These are phyloP conservation scores for Stagonosporopsis vannaccii DNA, from an alignment of 2,329 filamentous ascomycete species.

Conservation along the genomic window DNA sequence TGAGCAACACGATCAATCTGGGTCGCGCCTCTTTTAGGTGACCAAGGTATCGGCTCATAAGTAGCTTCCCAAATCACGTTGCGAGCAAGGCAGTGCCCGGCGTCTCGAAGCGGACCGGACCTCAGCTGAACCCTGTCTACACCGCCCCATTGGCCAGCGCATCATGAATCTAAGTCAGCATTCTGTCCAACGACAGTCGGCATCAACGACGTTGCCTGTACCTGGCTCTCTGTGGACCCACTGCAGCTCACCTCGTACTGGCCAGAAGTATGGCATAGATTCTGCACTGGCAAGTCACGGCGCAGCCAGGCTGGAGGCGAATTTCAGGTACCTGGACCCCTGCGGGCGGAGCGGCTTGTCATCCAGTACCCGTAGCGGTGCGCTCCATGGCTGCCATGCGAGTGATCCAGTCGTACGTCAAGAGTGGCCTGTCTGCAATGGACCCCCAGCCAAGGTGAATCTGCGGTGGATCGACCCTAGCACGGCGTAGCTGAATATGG, in stretches of 20 bases:
- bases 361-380: slow-evolving; percentile 39
- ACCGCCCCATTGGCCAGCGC: slow-evolving; percentile 32
- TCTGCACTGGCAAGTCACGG: slow-evolving; percentile 38
- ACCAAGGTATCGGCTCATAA: slow-evolving; percentile 34
- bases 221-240: slow-evolving; percentile 32
- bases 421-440: slow-evolving; percentile 24
- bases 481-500: slow-evolving; percentile 34
- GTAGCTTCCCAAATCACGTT: slow-evolving; percentile 35
- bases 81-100: slow-evolving; percentile 25
- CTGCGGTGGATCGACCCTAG: slow-evolving; percentile 9
- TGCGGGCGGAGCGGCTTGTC: slow-evolving; percentile 33
- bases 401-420: slow-evolving; percentile 37
- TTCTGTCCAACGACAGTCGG: slow-evolving; percentile 38
- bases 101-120: slow-evolving; percentile 26
- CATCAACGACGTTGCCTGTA: slow-evolving; percentile 32
- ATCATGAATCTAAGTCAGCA: slow-evolving; percentile 20
- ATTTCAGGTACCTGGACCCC: slow-evolving; percentile 34
- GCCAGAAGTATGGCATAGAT: slow-evolving; percentile 23
- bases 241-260: slow-evolving; percentile 27
- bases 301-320: slow-evolving; percentile 27
- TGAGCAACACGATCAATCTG: slow-evolving; percentile 19
- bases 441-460: slow-evolving; percentile 34
- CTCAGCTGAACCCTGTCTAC: slow-evolving; percentile 28
- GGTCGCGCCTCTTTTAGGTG: slow-evolving; percentile 24
- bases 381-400: slow-evolving; percentile 29